phyloP scores from a whole-genome alignment of 495 filamentous ascomycete genomes.

The Neurospora sp. region DNA sequence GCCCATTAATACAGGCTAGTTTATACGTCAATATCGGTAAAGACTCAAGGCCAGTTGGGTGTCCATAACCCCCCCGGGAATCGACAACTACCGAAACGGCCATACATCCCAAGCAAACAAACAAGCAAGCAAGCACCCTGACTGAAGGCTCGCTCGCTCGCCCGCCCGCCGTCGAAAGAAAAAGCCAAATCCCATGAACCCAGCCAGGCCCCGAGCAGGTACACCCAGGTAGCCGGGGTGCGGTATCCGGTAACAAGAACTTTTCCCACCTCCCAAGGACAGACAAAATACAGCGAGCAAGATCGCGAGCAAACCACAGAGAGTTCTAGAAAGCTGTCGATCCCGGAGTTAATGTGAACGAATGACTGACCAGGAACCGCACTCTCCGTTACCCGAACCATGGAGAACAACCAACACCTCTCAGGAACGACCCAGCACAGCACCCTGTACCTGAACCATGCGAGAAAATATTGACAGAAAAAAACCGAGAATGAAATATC shows the following conservation, averaged over 20 bases:
- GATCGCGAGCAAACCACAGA: neutral
- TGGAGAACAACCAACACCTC: too few species aligned
- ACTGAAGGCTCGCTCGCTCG: neutral
- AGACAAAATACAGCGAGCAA: neutral
- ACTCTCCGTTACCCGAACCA: too few species aligned
- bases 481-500: neutral
- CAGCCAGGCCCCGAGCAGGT: neutral
- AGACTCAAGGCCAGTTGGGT: neutral
- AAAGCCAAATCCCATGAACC: neutral
- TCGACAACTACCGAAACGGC: neutral
- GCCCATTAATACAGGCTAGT: neutral
- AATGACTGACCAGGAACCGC: too few species aligned
- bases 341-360: neutral
- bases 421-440: too few species aligned
- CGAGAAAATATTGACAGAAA: neutral
- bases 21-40: neutral
- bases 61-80: neutral
- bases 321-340: neutral
- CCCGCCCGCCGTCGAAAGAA: neutral
- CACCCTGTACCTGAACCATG: neutral
- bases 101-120: neutral
- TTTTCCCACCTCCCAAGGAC: neutral
- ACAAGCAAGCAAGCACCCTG: neutral
- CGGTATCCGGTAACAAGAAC: neutral
- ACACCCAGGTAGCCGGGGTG: neutral